phyloP scores from a whole-genome alignment of 1,284 basidiomycete genomes.

The Trichosporon ovoides region DNA sequence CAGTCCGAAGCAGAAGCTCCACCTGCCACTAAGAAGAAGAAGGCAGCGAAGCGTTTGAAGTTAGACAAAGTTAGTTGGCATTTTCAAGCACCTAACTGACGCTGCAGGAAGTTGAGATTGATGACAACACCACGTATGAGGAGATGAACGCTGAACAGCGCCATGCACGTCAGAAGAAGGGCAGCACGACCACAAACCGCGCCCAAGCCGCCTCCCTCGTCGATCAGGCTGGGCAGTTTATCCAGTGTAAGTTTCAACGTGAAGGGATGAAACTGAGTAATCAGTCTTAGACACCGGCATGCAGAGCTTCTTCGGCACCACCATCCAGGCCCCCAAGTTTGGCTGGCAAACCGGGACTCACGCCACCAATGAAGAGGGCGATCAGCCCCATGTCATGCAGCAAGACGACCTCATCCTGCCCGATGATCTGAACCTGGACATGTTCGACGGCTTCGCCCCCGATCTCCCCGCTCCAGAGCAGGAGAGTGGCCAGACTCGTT shows the following conservation, averaged over 20 bases:
- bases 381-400: background rate
- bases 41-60: conserved; percentile 10
- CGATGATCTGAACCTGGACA: background rate
- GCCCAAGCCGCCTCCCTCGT: conserved; percentile 22
- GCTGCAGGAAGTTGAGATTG: background rate
- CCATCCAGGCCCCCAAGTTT: conserved; percentile 22
- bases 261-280: background rate
- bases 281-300: conserved; percentile 34
- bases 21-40: conserved; percentile 17
- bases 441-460: background rate
- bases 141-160: conserved; percentile 15
- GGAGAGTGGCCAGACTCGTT: background rate
- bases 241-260: conserved; percentile 24
- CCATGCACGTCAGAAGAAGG: background rate
- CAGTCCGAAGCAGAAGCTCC: background rate
- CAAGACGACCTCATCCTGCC: background rate
- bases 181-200: conserved; percentile 2
- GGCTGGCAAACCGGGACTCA: conserved; percentile 32
- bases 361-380: background rate
- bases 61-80: conserved; percentile 19
- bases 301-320: conserved; percentile 21
- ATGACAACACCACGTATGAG: conserved; percentile 12
- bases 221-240: conserved; percentile 22
- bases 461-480: background rate
- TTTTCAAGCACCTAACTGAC: background rate